A percentile compares a stretch with the other conserved stretches of the same genome.
These are phyloP conservation scores for Trametes sanguinea DNA, from an alignment of 768 basidiomycete species.

Conservation along the genomic window DNA sequence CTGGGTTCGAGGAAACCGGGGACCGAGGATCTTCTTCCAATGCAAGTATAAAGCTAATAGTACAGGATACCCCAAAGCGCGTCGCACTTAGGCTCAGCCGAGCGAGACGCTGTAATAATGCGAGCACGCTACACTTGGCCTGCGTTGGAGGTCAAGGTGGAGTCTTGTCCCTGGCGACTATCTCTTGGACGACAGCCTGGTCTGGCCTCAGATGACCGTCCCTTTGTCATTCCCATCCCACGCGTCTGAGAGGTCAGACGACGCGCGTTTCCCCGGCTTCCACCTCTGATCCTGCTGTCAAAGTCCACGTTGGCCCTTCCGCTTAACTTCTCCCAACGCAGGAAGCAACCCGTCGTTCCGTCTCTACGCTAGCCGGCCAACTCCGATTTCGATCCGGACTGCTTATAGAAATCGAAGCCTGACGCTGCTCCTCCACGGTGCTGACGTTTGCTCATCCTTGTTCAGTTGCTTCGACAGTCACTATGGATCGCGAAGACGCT, in stretches of 20 bases:
- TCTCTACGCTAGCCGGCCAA: background rate
- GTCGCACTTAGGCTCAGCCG: no score
- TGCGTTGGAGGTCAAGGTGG: no score
- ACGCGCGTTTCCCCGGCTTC: constrained; percentile 1
- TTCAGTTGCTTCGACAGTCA: background rate
- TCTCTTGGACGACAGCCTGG: background rate
- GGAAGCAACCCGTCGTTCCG: background rate
- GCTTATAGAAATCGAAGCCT: background rate
- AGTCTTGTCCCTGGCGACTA: constrained; percentile 8
- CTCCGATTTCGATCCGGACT: background rate
- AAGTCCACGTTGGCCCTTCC: constrained; percentile 4
- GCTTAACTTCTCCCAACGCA: background rate
- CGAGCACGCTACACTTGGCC: no score
- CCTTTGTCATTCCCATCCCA: constrained; percentile 12
- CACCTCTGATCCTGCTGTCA: background rate
- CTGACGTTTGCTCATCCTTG: background rate
- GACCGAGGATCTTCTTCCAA: no score
- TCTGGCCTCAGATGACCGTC: constrained; percentile 2
- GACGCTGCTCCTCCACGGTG: background rate
- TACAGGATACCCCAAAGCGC: no score
- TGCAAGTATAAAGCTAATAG: no score
- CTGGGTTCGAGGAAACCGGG: no score
- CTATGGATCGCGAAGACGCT: background rate
- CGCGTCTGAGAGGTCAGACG: background rate
- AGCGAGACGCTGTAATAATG: background rate